A percentile compares a stretch with the other conserved stretches of the same genome.
Evolutionary conservation across 441 rosid species (phyloP).

Genomic region (Populus hybrid): DNA sequence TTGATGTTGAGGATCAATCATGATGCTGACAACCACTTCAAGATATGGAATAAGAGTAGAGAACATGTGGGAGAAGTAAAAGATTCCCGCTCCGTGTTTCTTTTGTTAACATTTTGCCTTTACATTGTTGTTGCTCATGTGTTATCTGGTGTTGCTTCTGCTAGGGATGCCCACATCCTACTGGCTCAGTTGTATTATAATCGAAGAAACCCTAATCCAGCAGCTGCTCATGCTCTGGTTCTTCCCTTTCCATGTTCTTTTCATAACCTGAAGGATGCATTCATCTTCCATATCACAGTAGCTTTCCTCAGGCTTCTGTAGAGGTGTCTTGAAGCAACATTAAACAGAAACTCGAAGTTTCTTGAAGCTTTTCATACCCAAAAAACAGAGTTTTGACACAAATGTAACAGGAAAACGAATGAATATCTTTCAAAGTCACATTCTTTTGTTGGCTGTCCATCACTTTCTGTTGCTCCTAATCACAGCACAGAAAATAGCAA

Average conservation of each 20-base stretch:
- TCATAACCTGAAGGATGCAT: background rate
- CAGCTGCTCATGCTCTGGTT: no score
- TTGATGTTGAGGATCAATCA: conserved; percentile 2
- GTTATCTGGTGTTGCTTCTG: background rate
- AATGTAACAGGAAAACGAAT: background rate
- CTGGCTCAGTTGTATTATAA: background rate
- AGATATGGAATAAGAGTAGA: background rate
- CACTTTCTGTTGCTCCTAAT: background rate
- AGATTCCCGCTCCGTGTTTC: background rate
- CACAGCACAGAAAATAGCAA: background rate
- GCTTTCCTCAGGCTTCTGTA: background rate
- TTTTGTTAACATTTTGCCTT: background rate
- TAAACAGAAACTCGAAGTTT: background rate
- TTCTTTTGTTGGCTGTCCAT: background rate
- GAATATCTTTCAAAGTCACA: background rate
- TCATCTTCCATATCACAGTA: no score
- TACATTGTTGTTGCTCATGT: background rate
- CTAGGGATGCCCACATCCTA: no score
- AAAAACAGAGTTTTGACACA: background rate
- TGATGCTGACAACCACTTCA: background rate
- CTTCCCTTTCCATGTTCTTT: background rate
- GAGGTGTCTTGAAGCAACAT: conserved; percentile 1
- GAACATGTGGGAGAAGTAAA: background rate
- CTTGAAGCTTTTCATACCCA: background rate
- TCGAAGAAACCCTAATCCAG: background rate